Conservation (phyloP, 2,329 filamentous ascomycete species). For the Diaporthe amygdali region DNA sequence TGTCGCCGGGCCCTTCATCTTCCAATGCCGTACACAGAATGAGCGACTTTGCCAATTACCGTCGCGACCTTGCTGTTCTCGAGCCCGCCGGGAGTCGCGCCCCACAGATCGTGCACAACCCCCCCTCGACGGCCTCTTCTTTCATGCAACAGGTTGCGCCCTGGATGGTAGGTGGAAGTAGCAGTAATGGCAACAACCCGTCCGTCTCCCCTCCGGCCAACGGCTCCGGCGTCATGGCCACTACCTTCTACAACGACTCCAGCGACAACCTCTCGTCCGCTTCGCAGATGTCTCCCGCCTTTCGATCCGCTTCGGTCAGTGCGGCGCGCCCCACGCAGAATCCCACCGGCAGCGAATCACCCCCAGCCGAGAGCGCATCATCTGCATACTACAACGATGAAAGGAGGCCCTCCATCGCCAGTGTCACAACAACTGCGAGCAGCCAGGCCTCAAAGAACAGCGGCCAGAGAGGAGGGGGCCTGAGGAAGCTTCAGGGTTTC, state of each 20-base stretch:
- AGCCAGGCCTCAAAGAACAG: conserved; percentile 82
- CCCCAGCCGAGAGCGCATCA: conserved; percentile 47
- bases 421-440: conserved; percentile 80
- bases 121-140: conserved; percentile 54
- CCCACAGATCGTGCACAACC: conserved; percentile 55
- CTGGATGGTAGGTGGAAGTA: conserved; percentile 53
- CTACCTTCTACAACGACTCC: conserved; percentile 77
- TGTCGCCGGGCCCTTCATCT: conserved; percentile 47
- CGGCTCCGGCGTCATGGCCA: conserved; percentile 41
- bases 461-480: conserved; percentile 66
- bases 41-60: conserved; percentile 71
- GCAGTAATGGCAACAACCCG: conserved; percentile 40
- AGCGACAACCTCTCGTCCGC: conserved; percentile 68
- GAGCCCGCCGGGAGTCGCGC: conserved; percentile 63
- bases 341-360: conserved; percentile 61
- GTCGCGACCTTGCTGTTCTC: conserved; percentile 73
- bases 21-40: conserved; percentile 58
- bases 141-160: conserved; percentile 59
- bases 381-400: conserved; percentile 69
- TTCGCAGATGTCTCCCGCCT: conserved; percentile 74
- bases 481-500: conserved; percentile 87
- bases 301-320: conserved; percentile 55
- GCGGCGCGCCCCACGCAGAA: conserved; percentile 43
- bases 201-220: conserved; percentile 41
- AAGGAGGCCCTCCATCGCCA: conserved; percentile 85